Base-by-base conservation (phyloP, 2,329 filamentous ascomycete species). In the Phaeosphaeriaceae sp. region DNA sequence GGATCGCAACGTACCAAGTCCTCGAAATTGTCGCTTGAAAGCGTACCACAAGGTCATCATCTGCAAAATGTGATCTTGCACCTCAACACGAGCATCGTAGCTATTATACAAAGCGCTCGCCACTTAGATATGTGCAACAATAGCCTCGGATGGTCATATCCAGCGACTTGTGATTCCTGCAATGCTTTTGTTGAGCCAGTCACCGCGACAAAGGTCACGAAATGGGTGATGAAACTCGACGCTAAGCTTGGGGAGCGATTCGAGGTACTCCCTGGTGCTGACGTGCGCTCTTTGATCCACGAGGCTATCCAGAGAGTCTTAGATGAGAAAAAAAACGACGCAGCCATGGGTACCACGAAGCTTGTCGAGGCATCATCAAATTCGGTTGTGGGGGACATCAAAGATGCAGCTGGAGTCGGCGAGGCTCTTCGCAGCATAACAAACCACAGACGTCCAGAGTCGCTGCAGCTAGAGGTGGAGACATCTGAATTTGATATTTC, bases 11-110 rank as follows among this genome's bases (percentile, higher is more conserved):
- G 75, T 3, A 74, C 67, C 5, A 78, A 74, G 48, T 79, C 79
- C 1, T 75, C 73, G 1, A 68, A 58, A 10, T 66, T 81, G 0
- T 76, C 78, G 0, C 74, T 82, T 6, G 78, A 82, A 56, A 72
- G 71, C 7, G 70, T 70, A 4, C 78, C 78, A 1, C 51, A 56
- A 4, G 69, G 68, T 9, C 62, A 57, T 31, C 61, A 61, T 1
- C 67, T 65, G n/a, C 75, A 78, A 11, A 52, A 69, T 21, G 7
- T 74, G 4, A 25, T 62, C 7, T 17, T 70, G 1, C 7, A 19
- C 2, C 1, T 69, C 0, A 4, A 19, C 1, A 54, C 48, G 11
- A 55, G 36, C 20, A 20, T 60, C 7, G 7, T 47, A 1, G n/a
- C 15, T 15, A 64, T 71, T 25, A 19, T 48, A 0, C 42, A 65